A percentile compares a stretch with the other conserved stretches of the same genome.
These are phyloP conservation scores for Primulina tabacum DNA, from an alignment of 257 asterid species.

Conservation along the genomic window DNA sequence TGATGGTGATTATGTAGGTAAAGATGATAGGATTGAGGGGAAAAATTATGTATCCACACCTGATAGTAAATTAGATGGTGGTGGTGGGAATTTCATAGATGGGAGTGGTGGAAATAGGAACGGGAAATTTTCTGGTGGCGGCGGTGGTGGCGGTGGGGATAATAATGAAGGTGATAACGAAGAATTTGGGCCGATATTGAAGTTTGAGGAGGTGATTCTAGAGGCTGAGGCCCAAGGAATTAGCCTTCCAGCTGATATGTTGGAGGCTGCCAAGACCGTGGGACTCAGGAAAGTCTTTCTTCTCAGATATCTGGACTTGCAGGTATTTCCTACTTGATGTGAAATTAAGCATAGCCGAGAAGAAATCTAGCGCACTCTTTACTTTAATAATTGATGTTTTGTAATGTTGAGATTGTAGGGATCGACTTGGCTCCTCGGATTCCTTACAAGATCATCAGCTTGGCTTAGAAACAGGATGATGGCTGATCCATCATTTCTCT, in stretches of 20 bases:
- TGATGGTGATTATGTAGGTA: slow-evolving; percentile 24
- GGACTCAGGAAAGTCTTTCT: slow-evolving; percentile 71
- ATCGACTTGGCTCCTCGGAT: slow-evolving; percentile 71
- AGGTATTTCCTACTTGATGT: slow-evolving; percentile 41
- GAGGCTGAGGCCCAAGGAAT: slow-evolving; percentile 80
- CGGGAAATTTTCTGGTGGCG: slow-evolving; percentile 39
- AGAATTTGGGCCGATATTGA: slow-evolving; percentile 81
- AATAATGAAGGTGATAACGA: slow-evolving; percentile 48
- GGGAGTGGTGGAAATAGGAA: slow-evolving; percentile 67
- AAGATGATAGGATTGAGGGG: slow-evolving; percentile 32
- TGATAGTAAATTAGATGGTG: slow-evolving; percentile 33
- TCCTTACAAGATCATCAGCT: slow-evolving; percentile 65
- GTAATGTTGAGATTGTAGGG: slow-evolving; percentile 50
- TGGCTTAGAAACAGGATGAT: slow-evolving; percentile 93
- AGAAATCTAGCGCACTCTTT: slow-evolving; percentile 4
- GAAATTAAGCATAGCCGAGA: not conserved
- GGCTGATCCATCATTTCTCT: slow-evolving; percentile 96
- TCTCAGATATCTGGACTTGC: slow-evolving; percentile 79
- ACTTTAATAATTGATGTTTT: slow-evolving; percentile 19
- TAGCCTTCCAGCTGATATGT: slow-evolving; percentile 83
- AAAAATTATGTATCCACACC: slow-evolving; percentile 20
- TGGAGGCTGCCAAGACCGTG: slow-evolving; percentile 83
- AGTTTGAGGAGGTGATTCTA: slow-evolving; percentile 83
- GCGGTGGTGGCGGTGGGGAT: slow-evolving; percentile 40
- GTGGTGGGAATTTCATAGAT: slow-evolving; percentile 25